Base-by-base conservation (phyloP, 352 stramenopile species). In the Phytophthora sojae region DNA sequence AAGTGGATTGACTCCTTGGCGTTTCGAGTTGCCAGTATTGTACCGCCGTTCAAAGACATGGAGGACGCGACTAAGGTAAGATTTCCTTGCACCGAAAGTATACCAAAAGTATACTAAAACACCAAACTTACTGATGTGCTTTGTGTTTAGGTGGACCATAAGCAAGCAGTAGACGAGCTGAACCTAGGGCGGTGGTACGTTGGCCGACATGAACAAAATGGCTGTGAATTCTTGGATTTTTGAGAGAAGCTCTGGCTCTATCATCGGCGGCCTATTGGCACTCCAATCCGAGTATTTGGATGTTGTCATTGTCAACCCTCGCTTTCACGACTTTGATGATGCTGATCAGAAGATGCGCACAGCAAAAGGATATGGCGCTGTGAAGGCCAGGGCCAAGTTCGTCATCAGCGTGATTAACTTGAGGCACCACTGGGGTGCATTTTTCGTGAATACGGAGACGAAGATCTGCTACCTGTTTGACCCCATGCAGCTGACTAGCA, bases 201-300 rank as follows among this genome's bases (percentile, higher is more conserved):
- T 6, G 56, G 39, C 7, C 51, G 37, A 17, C 39, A 62, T 23
- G 23, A 14, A 9, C 39, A 62, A 44, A 35, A 29, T 12, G 56
- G 56, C 6, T 42, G 37, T 15, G 56, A 62, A 14, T 53, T 62
- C 9, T 15, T 62, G 21, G 56, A 62, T 53, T 52, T 62, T 15
- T 5, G 56, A 6, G 37, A 52, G 14, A 62, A 62, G 11, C 14
- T 62, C 1, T 62, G 55, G 55, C 37, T 61, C 37, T 3, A 51
- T 61, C 19, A 61, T 61, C 6, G 55, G 19, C 2, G 55, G 32
- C 0, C 55, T 61, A 2, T 51, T 61, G 9, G 47, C 49, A 39
- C 32, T 52, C 3, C 11, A 15, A 17, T 21, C 50, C n/a, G 19
- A 4, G 37, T 52, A 61, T 14, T n/a, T 25, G n/a, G 32, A 23